Percentiles rank a stretch among this genome's conserved stretches.
phyloP scores from a whole-genome alignment of 768 basidiomycete species.

The Suillus luteus region DNA sequence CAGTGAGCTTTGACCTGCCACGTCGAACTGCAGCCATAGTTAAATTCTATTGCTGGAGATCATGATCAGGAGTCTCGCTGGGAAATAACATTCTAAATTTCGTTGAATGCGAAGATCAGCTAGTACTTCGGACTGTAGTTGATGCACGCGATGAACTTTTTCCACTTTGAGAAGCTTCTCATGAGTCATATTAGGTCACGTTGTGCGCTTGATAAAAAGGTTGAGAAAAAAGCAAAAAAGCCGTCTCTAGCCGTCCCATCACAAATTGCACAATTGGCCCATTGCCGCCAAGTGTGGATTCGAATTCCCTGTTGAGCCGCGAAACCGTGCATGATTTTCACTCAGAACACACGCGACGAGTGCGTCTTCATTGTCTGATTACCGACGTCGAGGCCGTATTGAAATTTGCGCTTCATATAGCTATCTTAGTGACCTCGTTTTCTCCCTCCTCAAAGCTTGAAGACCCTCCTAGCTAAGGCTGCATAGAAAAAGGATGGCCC shows the following conservation, averaged over 20 bases:
- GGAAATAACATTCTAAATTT: background rate
- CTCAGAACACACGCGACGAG: conserved; percentile 37
- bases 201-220: background rate
- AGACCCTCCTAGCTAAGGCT: conserved; percentile 1
- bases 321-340: conserved; percentile 34
- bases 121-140: no score
- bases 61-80: background rate
- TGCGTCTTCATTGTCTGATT: conserved; percentile 19
- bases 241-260: background rate
- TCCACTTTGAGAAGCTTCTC: background rate
- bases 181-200: background rate
- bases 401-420: conserved; percentile 14
- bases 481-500: conserved; percentile 1
- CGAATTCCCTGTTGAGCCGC: background rate
- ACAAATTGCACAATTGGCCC: background rate
- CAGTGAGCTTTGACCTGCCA: background rate
- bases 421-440: conserved; percentile 35
- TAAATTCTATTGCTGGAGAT: background rate
- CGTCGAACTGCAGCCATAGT: background rate
- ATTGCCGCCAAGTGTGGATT: background rate
- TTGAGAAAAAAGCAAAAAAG: background rate
- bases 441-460: conserved; percentile 25
- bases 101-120: background rate
- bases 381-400: background rate
- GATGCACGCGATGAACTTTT: background rate